A percentile compares a stretch with the other conserved stretches of the same genome.
Evolutionary conservation across 305 asterid species (phyloP).

Genomic region (Fraxinus platypoda): DNA sequence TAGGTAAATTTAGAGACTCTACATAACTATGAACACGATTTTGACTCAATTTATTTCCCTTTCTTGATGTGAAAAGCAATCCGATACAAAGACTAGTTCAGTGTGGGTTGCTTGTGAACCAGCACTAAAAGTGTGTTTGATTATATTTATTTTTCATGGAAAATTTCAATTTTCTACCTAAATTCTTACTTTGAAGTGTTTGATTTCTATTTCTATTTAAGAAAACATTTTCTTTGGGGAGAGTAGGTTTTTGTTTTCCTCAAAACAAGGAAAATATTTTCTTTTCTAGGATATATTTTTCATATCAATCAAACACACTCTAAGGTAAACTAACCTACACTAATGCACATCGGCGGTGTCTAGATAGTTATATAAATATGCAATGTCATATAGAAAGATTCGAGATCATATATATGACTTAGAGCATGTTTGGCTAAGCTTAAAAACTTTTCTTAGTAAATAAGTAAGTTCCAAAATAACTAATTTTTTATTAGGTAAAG

Average conservation of each 20-base stretch:
- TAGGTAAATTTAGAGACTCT: neutral
- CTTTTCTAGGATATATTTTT: too few species aligned
- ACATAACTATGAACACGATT: neutral
- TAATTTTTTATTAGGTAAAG: too few species aligned
- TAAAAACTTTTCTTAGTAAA: neutral
- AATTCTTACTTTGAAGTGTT: too few species aligned
- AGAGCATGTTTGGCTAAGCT: neutral
- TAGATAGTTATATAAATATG: neutral
- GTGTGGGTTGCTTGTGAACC: neutral
- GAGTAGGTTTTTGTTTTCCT: too few species aligned
- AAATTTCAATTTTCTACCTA: too few species aligned
- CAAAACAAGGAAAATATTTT: too few species aligned
- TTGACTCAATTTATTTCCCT: neutral
- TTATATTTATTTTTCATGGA: too few species aligned
- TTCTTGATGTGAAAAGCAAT: neutral
- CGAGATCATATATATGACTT: neutral
- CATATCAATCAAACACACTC: too few species aligned
- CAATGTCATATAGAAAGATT: neutral
- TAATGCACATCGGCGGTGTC: neutral
- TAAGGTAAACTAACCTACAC: neutral
- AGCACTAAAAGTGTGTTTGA: neutral
- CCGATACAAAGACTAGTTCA: neutral
- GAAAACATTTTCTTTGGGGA: too few species aligned
- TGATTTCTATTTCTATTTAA: too few species aligned
- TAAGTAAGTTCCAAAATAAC: too few species aligned